A percentile compares a stretch with the other conserved stretches of the same genome.
Evolutionary conservation across 306 rosid species (phyloP).

Genomic region (Dryas octopetala): DNA sequence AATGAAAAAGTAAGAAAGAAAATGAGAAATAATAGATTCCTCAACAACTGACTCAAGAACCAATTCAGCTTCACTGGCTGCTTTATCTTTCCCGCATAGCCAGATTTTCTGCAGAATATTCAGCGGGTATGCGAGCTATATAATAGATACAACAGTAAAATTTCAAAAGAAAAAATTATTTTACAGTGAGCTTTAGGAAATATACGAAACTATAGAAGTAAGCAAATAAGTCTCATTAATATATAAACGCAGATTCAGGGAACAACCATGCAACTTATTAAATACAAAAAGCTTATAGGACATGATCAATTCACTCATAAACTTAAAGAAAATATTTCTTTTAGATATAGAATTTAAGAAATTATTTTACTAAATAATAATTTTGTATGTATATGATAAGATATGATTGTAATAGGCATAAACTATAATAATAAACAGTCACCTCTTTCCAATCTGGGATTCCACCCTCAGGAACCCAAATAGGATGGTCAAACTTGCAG

Average conservation of each 20-base stretch:
- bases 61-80: background rate
- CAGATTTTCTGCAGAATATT: background rate
- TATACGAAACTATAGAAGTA: background rate
- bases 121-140: background rate
- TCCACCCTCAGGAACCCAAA: slow-evolving; percentile 99
- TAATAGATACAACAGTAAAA: background rate
- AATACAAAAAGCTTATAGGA: slow-evolving; percentile 16
- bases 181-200: background rate
- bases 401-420: slow-evolving; percentile 47
- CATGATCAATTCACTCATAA: slow-evolving; percentile 28
- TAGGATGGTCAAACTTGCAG: slow-evolving; percentile 99
- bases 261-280: background rate
- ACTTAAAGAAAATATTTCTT: slow-evolving; percentile 3
- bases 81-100: background rate
- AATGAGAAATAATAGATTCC: background rate
- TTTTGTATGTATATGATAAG: slow-evolving; percentile 30
- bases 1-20: background rate
- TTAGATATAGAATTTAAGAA: background rate
- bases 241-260: background rate
- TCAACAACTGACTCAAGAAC: background rate
- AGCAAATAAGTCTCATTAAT: background rate
- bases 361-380: slow-evolving; percentile 21
- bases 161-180: background rate
- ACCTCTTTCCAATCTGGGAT: slow-evolving; percentile 99
- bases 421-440: slow-evolving; percentile 65